Conservation (phyloP, 2,329 filamentous ascomycete genomes). For the Gnomoniopsis smithogilvyi region DNA sequence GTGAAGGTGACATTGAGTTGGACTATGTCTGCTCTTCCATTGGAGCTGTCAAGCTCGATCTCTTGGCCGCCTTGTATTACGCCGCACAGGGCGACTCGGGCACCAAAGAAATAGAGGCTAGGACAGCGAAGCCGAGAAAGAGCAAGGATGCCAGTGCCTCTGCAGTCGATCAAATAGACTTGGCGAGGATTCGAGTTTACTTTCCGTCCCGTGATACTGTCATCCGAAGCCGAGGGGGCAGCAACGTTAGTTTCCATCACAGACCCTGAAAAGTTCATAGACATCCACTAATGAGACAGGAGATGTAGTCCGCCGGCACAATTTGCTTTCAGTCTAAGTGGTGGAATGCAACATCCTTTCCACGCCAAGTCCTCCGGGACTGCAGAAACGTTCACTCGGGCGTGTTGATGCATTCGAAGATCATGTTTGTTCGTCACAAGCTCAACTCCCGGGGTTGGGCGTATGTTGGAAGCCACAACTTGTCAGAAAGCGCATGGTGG, state of each 20-base stretch:
- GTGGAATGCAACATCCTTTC: conserved; percentile 70
- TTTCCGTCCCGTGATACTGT: conserved; percentile 77
- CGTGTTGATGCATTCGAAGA: conserved; percentile 85
- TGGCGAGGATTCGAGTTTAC: conserved; percentile 65
- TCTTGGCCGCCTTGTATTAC: conserved; percentile 57
- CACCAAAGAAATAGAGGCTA: conserved; percentile 41
- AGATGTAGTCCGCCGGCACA: conserved; percentile 65
- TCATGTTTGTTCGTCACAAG: conserved; percentile 48
- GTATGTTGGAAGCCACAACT: conserved; percentile 87
- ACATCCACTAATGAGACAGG: neutral
- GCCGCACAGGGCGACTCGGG: conserved; percentile 51
- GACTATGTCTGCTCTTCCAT: conserved; percentile 82
- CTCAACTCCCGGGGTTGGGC: conserved; percentile 56
- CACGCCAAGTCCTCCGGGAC: conserved; percentile 68
- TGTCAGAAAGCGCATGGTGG: conserved; percentile 91
- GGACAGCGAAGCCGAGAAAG: conserved; percentile 31
- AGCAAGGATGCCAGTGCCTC: conserved; percentile 24
- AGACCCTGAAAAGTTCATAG: neutral
- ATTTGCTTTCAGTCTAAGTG: conserved; percentile 74
- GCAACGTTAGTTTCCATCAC: conserved; percentile 40
- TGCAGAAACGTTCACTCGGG: conserved; percentile 68
- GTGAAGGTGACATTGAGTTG: conserved; percentile 55
- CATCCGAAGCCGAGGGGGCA: conserved; percentile 59
- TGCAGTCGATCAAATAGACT: conserved; percentile 20
- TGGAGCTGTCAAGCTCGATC: conserved; percentile 67